phyloP scores from a whole-genome alignment of 2,329 filamentous ascomycete species.

The Ceratocystis papillata region DNA sequence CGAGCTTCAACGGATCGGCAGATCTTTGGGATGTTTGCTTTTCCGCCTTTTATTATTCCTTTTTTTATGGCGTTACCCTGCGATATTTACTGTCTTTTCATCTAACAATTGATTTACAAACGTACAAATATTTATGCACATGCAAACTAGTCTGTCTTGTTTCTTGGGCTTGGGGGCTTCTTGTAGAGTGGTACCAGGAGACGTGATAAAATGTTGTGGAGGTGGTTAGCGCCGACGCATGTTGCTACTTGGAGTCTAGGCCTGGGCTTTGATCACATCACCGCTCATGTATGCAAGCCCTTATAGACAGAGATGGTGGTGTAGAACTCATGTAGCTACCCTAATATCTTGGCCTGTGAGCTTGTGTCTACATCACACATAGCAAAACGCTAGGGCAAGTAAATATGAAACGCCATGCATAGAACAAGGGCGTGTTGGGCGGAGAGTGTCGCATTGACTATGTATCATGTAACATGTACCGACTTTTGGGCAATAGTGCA shows the following conservation, averaged over 20 bases:
- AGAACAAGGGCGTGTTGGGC: background rate
- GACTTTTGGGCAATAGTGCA: slow-evolving; percentile 11
- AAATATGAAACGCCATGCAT: slow-evolving; percentile 5
- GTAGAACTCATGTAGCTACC: no score
- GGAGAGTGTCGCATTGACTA: background rate
- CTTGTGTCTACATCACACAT: background rate
- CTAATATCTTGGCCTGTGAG: background rate
- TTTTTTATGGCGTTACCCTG: slow-evolving; percentile 8
- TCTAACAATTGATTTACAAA: slow-evolving; percentile 13
- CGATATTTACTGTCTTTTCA: slow-evolving; percentile 8
- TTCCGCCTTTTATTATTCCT: background rate
- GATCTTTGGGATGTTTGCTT: slow-evolving; percentile 8
- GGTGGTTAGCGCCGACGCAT: background rate
- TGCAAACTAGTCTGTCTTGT: background rate
- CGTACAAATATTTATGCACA: slow-evolving; percentile 3
- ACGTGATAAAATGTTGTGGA: background rate
- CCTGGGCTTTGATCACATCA: no score
- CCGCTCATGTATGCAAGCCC: no score
- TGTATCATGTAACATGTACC: slow-evolving; percentile 6
- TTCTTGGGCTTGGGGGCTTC: background rate
- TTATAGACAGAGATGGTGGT: no score
- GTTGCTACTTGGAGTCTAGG: no score
- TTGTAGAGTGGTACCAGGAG: background rate
- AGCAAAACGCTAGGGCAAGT: background rate
- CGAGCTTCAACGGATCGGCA: slow-evolving; percentile 5